Base-by-base conservation (phyloP, 371 early-diverging fungal species). In the Synchytrium microbalum region DNA sequence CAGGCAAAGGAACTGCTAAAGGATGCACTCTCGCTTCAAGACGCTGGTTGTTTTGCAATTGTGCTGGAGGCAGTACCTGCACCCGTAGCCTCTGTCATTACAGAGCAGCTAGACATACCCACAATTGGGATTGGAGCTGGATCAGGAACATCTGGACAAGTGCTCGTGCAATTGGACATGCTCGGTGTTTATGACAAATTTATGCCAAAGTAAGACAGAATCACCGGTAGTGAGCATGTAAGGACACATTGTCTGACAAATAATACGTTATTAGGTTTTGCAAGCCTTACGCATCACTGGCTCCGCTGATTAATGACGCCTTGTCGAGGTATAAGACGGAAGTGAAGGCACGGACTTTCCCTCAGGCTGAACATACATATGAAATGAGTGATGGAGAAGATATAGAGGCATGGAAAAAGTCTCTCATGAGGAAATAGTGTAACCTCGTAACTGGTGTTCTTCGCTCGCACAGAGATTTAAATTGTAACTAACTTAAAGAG, bases 111-210 rank as follows among this genome's bases (percentile, higher is more conserved):
- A 27, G 60, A 64, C 3, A 80, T 96, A 19, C 96, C 96, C 13
- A 96, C 96, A 2, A 94, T 98, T 64, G 98, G 98, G 26, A 98
- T 98, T 65, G 98, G 98, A 26, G 93, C 96, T 1, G 96, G 98
- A 3, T 69, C 82, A 1, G 76, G 82, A 1, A 88, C 88, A 26
- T 90, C 91, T 3, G 98, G 98, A 23, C 98, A 97, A 72, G 96
- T 95, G 13, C 78, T 96, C 46, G 96, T 97, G 19, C 83, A 86
- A 68, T 80, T 87, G 66, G 98, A 97, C 68, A 88, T 88, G 74
- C 69, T 95, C 29, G 95, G 96, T 14, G 72, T 91, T 27, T 92
- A 86, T 71, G 92, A 92, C 69, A 78, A 84, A 23, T 89, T 92
- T 63, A 78, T 80, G 32, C 87, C 95, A 73, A 87, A 86, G 87